Evolutionary conservation across 225 moss, liverwort and hornwort species (phyloP), one percentile per base, ranked within the genome.

Genomic region (Rhytidiadelphus loreus): DNA sequence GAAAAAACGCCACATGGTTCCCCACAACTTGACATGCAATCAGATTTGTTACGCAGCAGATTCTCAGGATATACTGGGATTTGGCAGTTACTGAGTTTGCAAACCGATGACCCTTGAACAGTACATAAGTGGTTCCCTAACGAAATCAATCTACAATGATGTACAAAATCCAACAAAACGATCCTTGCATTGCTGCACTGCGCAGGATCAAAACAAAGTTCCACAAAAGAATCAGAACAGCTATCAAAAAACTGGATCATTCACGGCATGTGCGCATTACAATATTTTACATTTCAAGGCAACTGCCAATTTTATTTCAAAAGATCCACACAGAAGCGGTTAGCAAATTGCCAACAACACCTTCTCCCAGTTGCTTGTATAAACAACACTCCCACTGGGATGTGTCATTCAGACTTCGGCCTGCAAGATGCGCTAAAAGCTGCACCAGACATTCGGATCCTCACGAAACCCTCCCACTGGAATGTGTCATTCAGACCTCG

Each of bases 271-370:
- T 5, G 6, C 11, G 16, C 17, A 77, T n/a, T 44, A 48, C 56
- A 17, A 44, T 82, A 6, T 50, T 68, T 32, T 87, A 89, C 84
- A 89, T 57, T 63, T 25, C 22, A 46, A 83, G 89, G 89, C 91
- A 66, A 85, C 68, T 59, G 89, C 87, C 89, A 32, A 69, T 75
- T 88, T 89, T 91, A 91, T 91, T 84, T 76, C 83, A 86, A 57
- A 87, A 81, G 46, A 81, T 21, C 30, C 80, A 64, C 80, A 66
- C 77, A 82, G 23, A 35, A 71, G 73, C 65, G 83, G 35, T 50
- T 30, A 48, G 78, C 79, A 79, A 35, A 71, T 20, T 83, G 89
- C 89, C 63, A 86, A 83, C 86, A 41, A 61, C 79, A 64, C 80
- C 48, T 39, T 48, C 62, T 19, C 89, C 83, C 89, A 71, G 46